Evolutionary conservation across 805 yeast genomes (phyloP), one percentile per base, ranked within the genome.

Genomic region (Yamadazyma ubonensis): DNA sequence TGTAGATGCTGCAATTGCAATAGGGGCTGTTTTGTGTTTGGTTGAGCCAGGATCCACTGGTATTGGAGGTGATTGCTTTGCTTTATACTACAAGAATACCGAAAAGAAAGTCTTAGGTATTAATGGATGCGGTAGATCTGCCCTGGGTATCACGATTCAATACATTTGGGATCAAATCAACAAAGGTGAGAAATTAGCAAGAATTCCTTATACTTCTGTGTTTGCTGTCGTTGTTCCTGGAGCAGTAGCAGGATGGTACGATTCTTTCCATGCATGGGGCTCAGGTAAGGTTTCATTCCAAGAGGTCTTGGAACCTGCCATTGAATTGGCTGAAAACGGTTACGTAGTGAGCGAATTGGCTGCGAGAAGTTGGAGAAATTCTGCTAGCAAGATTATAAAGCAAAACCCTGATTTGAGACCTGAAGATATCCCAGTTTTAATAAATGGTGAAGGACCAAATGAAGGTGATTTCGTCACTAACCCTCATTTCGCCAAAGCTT

Each of bases 201-300:
- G 87, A 52, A 64, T 84, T 21, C 78, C 78, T 0, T 51, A 51
- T 9, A 63, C 63, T 21, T 80, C 86, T 2, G 73, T 79, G 3
- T 78, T 77, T 42, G 61, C 83, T 0, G 76, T 81, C 6, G 81
- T 80, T 37, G 89, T 85, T 4, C 93, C 93, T 0, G 95, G 95
- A 4, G 82, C 87, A 1, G 71, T 84, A 34, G 86, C 87, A 5
- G 91, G 87, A 0, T 86, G 93, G 93, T 56, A 71, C 32, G 93
- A 85, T 57, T 75, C 86, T 2, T 62, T 75, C 27, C 79, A 76
- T 29, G 65, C 60, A 43, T 85, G 89, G 86, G 93, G 95, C 1
- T 78, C 85, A 19, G 84, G 85, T 2, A 76, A 76, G 6, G 77
- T 85, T 9, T 51, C 78, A 0, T 58, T 84, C 50, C 75, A 58